phyloP scores from a whole-genome alignment of 2,329 filamentous ascomycete species.

The Salinomyces thailandicus region DNA sequence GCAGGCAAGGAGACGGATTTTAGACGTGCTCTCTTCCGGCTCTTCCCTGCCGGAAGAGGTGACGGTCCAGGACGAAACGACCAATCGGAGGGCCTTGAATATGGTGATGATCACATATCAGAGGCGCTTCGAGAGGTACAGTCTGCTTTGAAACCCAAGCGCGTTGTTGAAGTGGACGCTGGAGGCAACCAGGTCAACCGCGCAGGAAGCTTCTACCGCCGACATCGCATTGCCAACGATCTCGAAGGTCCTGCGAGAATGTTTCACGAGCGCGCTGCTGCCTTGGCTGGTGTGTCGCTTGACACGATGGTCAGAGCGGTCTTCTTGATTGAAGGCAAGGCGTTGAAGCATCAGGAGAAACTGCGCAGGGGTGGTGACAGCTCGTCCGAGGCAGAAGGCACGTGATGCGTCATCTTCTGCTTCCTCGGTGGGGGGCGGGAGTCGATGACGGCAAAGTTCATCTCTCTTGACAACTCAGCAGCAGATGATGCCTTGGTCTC shows the following conservation, averaged over 20 bases:
- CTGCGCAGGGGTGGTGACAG: constrained; percentile 13
- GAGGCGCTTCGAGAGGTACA: constrained; percentile 36
- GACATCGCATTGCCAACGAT: constrained; percentile 39
- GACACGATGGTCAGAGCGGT: constrained; percentile 42
- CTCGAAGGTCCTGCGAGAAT: constrained; percentile 32
- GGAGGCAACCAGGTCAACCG: constrained; percentile 14
- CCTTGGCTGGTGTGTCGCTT: constrained; percentile 40
- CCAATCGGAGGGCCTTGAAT: constrained; percentile 3
- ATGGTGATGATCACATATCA: constrained; percentile 9
- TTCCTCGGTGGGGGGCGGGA: too few species aligned
- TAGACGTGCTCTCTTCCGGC: constrained; percentile 29
- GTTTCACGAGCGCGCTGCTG: constrained; percentile 44
- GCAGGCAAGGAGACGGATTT: constrained; percentile 29
- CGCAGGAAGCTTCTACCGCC: constrained; percentile 40
- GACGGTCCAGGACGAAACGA: constrained; percentile 5
- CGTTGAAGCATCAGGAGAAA: constrained; percentile 30
- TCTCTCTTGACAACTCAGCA: too few species aligned
- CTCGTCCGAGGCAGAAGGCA: neutral
- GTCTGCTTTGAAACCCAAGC: constrained; percentile 29
- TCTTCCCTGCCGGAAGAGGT: constrained; percentile 31
- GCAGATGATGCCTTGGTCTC: too few species aligned
- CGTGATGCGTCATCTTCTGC: too few species aligned
- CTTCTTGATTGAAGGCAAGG: constrained; percentile 37
- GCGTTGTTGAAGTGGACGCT: constrained; percentile 19
- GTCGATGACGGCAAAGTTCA: too few species aligned